Evolutionary conservation across 2,329 filamentous ascomycete genomes (phyloP).

Genomic region (Simplicillium sp.): DNA sequence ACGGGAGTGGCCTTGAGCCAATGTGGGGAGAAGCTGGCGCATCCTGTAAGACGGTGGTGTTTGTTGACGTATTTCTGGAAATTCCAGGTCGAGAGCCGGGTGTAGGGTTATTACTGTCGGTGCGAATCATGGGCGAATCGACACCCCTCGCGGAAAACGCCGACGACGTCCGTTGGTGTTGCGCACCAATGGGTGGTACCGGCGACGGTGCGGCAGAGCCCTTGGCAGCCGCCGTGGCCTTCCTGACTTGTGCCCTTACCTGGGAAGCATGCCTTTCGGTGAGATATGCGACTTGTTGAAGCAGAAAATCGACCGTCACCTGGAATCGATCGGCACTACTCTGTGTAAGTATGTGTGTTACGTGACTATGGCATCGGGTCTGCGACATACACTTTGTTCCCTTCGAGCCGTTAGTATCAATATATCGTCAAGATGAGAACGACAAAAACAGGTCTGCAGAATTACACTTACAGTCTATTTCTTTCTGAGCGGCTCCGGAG

Average conservation of each 20-base stretch:
- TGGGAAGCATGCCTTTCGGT: slow-evolving; percentile 87
- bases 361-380: not conserved
- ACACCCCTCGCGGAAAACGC: slow-evolving; percentile 46
- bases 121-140: slow-evolving; percentile 40
- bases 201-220: slow-evolving; percentile 50
- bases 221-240: slow-evolving; percentile 49
- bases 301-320: slow-evolving; percentile 77
- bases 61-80: slow-evolving; percentile 38
- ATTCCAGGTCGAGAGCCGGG: slow-evolving; percentile 25
- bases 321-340: slow-evolving; percentile 64
- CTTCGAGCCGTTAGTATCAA: slow-evolving; percentile 29
- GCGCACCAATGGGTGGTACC: slow-evolving; percentile 37
- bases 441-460: slow-evolving; percentile 10
- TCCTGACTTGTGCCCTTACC: slow-evolving; percentile 82
- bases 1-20: slow-evolving; percentile 11
- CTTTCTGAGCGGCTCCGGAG: slow-evolving; percentile 69
- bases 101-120: slow-evolving; percentile 33
- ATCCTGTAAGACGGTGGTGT: slow-evolving; percentile 30
- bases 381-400: slow-evolving; percentile 58
- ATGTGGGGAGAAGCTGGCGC: slow-evolving; percentile 20
- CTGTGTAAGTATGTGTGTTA: slow-evolving; percentile 12
- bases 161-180: slow-evolving; percentile 34
- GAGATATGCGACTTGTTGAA: slow-evolving; percentile 89
- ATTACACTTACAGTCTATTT: slow-evolving; percentile 69
- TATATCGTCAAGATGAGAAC: not conserved